phyloP scores from a whole-genome alignment of 305 asterid species.

The Fraxinus baroniana region DNA sequence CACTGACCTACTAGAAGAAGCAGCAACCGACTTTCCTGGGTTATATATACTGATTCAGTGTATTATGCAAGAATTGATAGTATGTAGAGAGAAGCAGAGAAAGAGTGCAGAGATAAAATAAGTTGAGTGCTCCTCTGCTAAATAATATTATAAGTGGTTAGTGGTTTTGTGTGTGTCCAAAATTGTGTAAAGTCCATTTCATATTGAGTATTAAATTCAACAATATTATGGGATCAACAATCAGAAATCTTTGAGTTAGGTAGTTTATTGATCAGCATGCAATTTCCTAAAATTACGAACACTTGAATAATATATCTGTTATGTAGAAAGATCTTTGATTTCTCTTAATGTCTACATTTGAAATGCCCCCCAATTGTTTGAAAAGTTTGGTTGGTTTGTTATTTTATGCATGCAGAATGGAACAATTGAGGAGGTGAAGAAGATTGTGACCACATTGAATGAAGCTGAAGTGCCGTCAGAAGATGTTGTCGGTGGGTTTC shows the following conservation, averaged over 20 bases:
- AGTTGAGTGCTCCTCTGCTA: not conserved
- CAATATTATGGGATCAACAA: not conserved
- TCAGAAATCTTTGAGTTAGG: not conserved
- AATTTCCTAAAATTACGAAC: not conserved
- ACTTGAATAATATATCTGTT: not conserved
- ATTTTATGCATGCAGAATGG: constrained; percentile 28
- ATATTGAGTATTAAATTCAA: not conserved
- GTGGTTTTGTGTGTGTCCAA: not conserved
- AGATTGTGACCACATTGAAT: constrained; percentile 32
- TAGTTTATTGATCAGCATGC: not conserved
- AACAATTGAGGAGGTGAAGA: constrained; percentile 38
- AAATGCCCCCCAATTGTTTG: not conserved
- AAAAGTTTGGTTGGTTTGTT: not conserved
- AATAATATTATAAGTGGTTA: not conserved
- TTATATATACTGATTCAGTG: not conserved
- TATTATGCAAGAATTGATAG: not conserved
- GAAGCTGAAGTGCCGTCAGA: constrained; percentile 42
- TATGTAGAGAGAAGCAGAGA: not conserved
- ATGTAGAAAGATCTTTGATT: not conserved
- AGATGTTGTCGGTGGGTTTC: constrained; percentile 37
- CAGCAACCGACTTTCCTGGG: not conserved
- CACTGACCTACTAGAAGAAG: not conserved
- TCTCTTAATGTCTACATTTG: not conserved
- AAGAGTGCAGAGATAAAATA: not conserved
- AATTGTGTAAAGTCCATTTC: not conserved